A percentile compares a stretch with the other conserved stretches of the same genome.
These are phyloP conservation scores for Wickerhamomyces silvicola DNA, from an alignment of 805 yeast species.

Conservation along the genomic window DNA sequence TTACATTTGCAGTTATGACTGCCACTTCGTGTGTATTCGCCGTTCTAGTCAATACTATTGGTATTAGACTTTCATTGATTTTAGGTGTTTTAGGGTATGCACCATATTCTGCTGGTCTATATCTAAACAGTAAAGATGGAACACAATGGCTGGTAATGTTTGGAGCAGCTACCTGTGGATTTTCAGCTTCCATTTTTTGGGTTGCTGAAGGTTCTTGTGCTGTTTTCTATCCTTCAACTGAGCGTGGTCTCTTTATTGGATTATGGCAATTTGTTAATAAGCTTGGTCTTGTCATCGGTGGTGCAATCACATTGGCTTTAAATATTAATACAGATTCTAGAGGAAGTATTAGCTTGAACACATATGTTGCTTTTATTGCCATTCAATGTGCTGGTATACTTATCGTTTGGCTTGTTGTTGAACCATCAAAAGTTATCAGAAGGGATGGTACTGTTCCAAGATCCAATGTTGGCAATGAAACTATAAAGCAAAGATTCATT, in stretches of 20 bases:
- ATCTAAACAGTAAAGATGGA: constrained; percentile 22
- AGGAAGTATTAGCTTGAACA: constrained; percentile 20
- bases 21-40: constrained; percentile 17
- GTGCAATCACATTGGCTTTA: constrained; percentile 16
- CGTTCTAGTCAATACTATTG: constrained; percentile 17
- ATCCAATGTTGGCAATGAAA: constrained; percentile 5
- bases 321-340: constrained; percentile 9
- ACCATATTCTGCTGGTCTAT: constrained; percentile 22
- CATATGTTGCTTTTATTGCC: constrained; percentile 20
- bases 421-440: constrained; percentile 24
- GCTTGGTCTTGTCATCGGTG: constrained; percentile 22
- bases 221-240: constrained; percentile 17
- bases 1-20: constrained; percentile 19
- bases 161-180: constrained; percentile 21
- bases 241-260: constrained; percentile 23
- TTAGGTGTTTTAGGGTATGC: constrained; percentile 22
- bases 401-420: constrained; percentile 14
- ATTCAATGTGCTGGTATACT: constrained; percentile 22
- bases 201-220: constrained; percentile 24
- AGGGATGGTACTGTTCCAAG: constrained; percentile 20
- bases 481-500: constrained; percentile 4
- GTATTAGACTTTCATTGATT: constrained; percentile 13
- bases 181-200: constrained; percentile 23
- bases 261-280: constrained; percentile 23
- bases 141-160: constrained; percentile 19